Evolutionary conservation across 1,284 basidiomycete genomes (phyloP).

Genomic region (Volvariella volvacea): DNA sequence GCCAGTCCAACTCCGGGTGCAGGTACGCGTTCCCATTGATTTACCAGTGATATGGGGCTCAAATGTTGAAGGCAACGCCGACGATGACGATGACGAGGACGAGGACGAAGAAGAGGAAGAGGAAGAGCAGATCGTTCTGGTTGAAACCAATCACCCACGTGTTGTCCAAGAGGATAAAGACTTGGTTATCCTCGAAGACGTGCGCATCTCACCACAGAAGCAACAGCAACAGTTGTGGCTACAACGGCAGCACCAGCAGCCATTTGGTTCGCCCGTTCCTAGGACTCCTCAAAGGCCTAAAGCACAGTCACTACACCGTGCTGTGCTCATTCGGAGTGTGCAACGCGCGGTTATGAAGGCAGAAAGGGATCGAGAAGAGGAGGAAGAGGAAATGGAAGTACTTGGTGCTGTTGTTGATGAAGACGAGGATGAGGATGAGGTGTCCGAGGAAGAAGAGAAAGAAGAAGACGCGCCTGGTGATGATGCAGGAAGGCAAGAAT

Average conservation of each 20-base stretch:
- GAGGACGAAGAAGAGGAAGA: conserved; percentile 26
- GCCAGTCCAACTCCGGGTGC: too few species aligned
- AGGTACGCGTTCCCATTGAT: too few species aligned
- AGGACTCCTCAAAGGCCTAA: conserved; percentile 39
- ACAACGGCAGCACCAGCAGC: not conserved
- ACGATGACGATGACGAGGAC: conserved; percentile 15
- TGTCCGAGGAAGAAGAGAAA: conserved; percentile 17
- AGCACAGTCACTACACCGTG: conserved; percentile 45
- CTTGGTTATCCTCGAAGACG: conserved; percentile 63
- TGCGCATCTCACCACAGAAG: conserved; percentile 29
- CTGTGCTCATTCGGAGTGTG: conserved; percentile 62
- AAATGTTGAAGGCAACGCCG: not conserved
- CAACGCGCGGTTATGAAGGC: conserved; percentile 45
- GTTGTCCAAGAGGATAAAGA: conserved; percentile 66
- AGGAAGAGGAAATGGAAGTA: conserved; percentile 31
- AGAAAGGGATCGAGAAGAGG: conserved; percentile 36
- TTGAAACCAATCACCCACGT: conserved; percentile 58
- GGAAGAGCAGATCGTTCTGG: conserved; percentile 50
- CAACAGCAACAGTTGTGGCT: conserved; percentile 11
- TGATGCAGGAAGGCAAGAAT: conserved; percentile 19
- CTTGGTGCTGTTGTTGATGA: conserved; percentile 28
- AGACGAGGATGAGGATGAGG: conserved; percentile 24
- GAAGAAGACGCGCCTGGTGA: conserved; percentile 19
- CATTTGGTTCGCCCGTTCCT: conserved; percentile 10
- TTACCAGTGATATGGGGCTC: too few species aligned